Evolutionary conservation across 169 alveolate species (phyloP).

Genomic region (Plasmodium fragile): DNA sequence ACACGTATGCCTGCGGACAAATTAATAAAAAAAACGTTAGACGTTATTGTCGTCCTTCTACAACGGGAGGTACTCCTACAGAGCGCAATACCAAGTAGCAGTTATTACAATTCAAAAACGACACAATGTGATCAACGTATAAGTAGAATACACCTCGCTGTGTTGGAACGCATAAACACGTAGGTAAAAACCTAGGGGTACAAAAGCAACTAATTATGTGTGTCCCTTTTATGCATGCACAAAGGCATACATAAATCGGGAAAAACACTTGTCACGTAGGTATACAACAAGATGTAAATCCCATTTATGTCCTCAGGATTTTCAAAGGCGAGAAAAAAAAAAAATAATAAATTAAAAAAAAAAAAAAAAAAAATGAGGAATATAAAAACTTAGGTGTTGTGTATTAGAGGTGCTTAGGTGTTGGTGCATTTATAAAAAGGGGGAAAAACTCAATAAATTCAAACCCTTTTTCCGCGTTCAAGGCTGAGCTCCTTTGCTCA

Average conservation of each 20-base stretch:
- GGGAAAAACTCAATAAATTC: neutral
- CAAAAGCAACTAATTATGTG: neutral
- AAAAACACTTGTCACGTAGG: neutral
- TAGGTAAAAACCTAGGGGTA: neutral
- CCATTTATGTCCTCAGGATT: neutral
- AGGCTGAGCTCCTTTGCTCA: neutral
- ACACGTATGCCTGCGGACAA: neutral
- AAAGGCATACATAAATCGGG: neutral
- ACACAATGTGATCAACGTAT: neutral
- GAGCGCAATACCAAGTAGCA: neutral
- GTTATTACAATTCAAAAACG: neutral
- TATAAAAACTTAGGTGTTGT: neutral
- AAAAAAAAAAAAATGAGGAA: neutral
- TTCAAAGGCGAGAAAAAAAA: neutral
- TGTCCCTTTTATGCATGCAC: neutral
- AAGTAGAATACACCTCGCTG: neutral
- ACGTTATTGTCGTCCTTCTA: neutral
- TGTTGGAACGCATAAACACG: neutral
- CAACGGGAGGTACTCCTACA: neutral
- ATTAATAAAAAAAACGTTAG: too few species aligned
- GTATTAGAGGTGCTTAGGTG: neutral
- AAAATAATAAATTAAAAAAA: neutral
- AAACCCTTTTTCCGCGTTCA: neutral
- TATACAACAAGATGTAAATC: neutral
- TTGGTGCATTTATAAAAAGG: neutral